Evolutionary conservation across 441 rosid genomes (phyloP), one percentile per base, ranked within the genome.

Genomic region (Eruca vesicaria): DNA sequence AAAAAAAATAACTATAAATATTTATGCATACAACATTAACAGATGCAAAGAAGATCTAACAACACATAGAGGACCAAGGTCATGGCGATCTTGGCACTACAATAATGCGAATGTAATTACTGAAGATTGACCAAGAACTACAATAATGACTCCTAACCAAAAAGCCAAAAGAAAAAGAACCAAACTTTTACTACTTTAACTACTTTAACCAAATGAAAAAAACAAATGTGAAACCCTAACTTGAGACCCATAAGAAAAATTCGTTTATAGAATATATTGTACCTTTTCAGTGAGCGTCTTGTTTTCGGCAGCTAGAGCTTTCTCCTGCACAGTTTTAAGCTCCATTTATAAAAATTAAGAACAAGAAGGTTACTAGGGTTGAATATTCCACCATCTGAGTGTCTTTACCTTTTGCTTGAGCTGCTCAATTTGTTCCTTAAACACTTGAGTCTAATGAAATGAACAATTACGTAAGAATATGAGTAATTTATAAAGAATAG

Each of bases 241-340:
- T 45, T 69, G 70, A 63, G 74, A 62, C 66, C 60, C 35, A 15
- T 50, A 32, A 1, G 72, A 11, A 8, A 33, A 32, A 33, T 33
- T 61, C 9, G 28, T 33, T 61, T 61, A 11, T 20, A 41, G 20
- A 61, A 61, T 65, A 65, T 35, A 28, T 33, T 43, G 18, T 68
- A 95, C 98, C 98, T 87, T 87, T 73, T 83, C 81, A 18, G 77
- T 61, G 64, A 95, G 86, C 79, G 41, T 87, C 76, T 78, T 80
- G 75, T 92, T 89, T 84, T 95, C 98, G 26, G 88, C 88, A 43
- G 57, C 62, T 33, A 91, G 77, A 35, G 62, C 76, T 79, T 81
- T 88, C 82, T 82, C 99, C 99, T 95, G 88, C 69, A 48, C 43
- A 73, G 15, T 50, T 72, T 64, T 66, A 77, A 66, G 55, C 12